Base-by-base conservation (phyloP, 2,329 filamentous ascomycete species). In the Atkinsonella hypoxylon region DNA sequence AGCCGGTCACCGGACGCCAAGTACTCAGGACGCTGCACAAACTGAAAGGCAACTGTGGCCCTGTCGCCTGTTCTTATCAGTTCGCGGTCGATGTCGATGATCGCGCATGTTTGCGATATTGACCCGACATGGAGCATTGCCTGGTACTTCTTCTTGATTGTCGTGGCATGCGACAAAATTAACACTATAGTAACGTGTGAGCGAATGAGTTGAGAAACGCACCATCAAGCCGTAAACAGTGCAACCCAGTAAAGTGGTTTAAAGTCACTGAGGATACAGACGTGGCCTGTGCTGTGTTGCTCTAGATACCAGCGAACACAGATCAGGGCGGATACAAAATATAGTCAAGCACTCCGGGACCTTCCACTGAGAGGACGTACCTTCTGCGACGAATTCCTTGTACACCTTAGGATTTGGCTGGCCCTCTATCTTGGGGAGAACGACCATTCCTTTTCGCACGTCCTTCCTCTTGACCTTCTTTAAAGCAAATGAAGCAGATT, bases 51-150 rank as follows among this genome's bases (percentile, higher is more conserved):
- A 1, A 98, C 93, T 0, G 83, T 83, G 2, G 93, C 93, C n/a
- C 91, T 78, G 65, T 97, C 93, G 10, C 93, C 93, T 0, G 91
- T 96, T 8, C 93, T 82, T 57, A 98, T 96, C 61, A 90, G 93
- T 26, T 87, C 86, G n/a, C 91, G 83, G 64, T 98, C 93, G 57
- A 98, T 93, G 62, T 96, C 93, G 61, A 98, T 95, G 63, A 98
- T 96, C 11, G 89, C 83, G 63, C 93, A 98, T 0, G 93, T 98
- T 70, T 98, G 93, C 40, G 86, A 89, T 42, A 98, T 87, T 0
- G 93, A 87, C 0, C 93, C 93, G 4, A 98, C 90, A 60, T 98
- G 93, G 20, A 98, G 77, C 90, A 97, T 98, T 0, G 93, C 93
- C 71, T 98, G 93, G 58, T 98, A 98, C 61, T 89, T 91, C 0